Percentiles rank a stretch among this genome's conserved stretches.
Conservation (phyloP, 108 stramenopile species). For the Fragilaria radians region DNA sequence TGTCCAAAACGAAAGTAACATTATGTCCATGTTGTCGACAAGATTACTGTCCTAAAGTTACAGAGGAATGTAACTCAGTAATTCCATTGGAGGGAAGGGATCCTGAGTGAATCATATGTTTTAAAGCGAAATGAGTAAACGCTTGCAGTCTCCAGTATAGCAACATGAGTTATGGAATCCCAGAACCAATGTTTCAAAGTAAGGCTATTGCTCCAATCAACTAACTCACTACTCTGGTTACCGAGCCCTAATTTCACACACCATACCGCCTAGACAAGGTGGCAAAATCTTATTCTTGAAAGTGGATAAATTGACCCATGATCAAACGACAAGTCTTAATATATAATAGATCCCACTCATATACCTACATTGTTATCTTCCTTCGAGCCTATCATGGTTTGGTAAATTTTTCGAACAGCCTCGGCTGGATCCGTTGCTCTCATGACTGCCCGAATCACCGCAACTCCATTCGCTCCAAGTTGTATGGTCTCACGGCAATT, state of each 20-base stretch:
- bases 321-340: not conserved
- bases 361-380: too few species aligned
- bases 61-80: too few species aligned
- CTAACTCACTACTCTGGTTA: not conserved
- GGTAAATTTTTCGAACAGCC: slow-evolving; percentile 28
- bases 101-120: not conserved
- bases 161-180: not conserved
- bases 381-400: slow-evolving; percentile 33
- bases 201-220: not conserved
- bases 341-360: not conserved
- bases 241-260: not conserved
- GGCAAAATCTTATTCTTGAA: not conserved
- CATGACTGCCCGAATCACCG: slow-evolving; percentile 64
- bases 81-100: not conserved
- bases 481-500: slow-evolving; percentile 65
- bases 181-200: not conserved
- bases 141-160: too few species aligned
- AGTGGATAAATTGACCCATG: not conserved
- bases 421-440: slow-evolving; percentile 45
- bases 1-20: slow-evolving; percentile 44
- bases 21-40: slow-evolving; percentile 58
- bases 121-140: not conserved
- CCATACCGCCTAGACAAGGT: not conserved
- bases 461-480: slow-evolving; percentile 73
- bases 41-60: slow-evolving; percentile 23